Base-by-base conservation (phyloP, 768 basidiomycete species). In the Leccinum obscurum region DNA sequence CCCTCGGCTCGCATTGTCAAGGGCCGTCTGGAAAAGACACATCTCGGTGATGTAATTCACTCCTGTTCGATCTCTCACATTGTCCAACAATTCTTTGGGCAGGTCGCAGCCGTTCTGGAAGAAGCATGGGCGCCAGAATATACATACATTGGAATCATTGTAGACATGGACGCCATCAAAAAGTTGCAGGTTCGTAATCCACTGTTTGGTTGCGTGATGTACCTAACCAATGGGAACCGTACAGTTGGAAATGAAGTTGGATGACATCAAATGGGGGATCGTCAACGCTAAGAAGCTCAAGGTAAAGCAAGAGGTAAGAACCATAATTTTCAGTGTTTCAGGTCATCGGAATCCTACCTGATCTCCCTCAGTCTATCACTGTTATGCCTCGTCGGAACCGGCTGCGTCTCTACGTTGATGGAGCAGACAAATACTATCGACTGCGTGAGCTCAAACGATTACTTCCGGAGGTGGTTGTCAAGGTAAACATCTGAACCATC, bases 1-100 rank as follows among this genome's bases (percentile, higher is more conserved):
- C 84, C 90, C n/a, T 93, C 96, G 22, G 97, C 97, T 26, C 87
- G 97, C 53, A 98, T 98, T 66, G 97, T 99, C 64, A 98, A 99
- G 75, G 97, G 89, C 13, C 84, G 97, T 51, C 75, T 99, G 52
- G 97, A 99, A 77, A 95, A 95, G 77, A 98, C 97, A 0, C 82
- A 92, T 59, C 78, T 99, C 22, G 92, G 95, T 62, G 97, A 98
- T 77, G 95, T 97, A 66, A 87, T 67, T 55, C 10, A 46, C 49
- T 61, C 51, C 10, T 30, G 34, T 32, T 49, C 20, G 9, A 3
- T 28, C 9, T 35, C 17, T 26, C 20, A 3, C 9, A 22, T 6
- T 30, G 44, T 24, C 17, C 48, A 15, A 22, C 28, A n/a, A 56
- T 15, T 22, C 1, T 41, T 37, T 57, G 26, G 57, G 14, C 62